Percentiles rank a stretch among this genome's conserved stretches.
Conservation (phyloP, 164 flowering plant species). For the Warburgia ugandensis region DNA sequence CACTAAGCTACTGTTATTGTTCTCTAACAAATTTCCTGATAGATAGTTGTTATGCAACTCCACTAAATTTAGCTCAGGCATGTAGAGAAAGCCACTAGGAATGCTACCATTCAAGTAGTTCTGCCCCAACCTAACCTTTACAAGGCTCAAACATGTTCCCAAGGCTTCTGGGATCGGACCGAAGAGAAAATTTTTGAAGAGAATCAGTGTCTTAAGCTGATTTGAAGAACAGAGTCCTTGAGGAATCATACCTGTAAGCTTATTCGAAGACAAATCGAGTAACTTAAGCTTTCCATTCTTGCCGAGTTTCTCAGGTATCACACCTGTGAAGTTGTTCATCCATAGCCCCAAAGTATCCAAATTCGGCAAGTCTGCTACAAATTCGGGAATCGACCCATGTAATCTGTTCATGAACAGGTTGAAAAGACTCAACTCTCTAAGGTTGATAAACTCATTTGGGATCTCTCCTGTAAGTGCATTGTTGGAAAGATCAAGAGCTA, state of each 20-base stretch:
- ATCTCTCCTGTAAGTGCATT: conserved; percentile 80
- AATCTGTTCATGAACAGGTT: conserved; percentile 83
- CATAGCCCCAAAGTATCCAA: conserved; percentile 60
- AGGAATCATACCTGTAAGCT: conserved; percentile 90
- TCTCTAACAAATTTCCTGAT: conserved; percentile 58
- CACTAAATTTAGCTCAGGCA: conserved; percentile 58
- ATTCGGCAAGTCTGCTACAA: conserved; percentile 50
- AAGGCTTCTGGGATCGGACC: conserved; percentile 81
- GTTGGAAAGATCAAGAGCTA: conserved; percentile 71
- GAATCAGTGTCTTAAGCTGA: conserved; percentile 56
- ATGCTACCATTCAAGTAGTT: conserved; percentile 89
- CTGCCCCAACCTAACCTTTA: conserved; percentile 69
- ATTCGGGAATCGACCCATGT: conserved; percentile 85
- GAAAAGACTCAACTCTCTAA: conserved; percentile 50
- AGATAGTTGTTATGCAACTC: conserved; percentile 77
- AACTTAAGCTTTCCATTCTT: conserved; percentile 47
- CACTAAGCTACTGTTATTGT: conserved; percentile 22
- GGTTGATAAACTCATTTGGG: conserved; percentile 56
- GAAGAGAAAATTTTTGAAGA: conserved; percentile 67
- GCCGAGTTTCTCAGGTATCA: conserved; percentile 67
- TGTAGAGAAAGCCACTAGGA: conserved; percentile 65
- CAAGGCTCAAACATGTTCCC: conserved; percentile 61
- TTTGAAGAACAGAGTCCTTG: conserved; percentile 45
- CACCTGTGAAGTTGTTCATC: conserved; percentile 93
- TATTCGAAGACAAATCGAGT: conserved; percentile 88